These are phyloP conservation scores for Maudiozyma barnettii DNA, from an alignment of 805 yeast species.

Conservation along the genomic window DNA sequence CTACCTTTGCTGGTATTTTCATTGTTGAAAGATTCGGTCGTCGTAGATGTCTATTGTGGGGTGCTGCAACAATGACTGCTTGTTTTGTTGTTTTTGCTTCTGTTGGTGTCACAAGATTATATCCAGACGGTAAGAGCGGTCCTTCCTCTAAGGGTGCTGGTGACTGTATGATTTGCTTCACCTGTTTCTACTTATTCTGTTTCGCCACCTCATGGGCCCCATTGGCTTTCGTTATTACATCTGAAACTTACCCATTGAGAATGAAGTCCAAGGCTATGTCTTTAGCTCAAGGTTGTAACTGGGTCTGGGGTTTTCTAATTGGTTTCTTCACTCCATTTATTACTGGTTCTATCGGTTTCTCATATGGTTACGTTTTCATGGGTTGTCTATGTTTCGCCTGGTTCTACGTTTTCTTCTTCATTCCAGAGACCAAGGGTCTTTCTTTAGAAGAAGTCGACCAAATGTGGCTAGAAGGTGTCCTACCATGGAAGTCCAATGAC, in stretches of 20 bases:
- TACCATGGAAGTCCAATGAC: conserved; percentile 36
- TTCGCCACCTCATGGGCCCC: conserved; percentile 74
- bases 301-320: conserved; percentile 58
- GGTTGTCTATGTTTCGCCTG: conserved; percentile 47
- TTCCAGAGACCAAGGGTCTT: conserved; percentile 71
- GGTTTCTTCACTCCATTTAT: conserved; percentile 65
- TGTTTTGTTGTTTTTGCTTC: conserved; percentile 44
- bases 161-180: conserved; percentile 58
- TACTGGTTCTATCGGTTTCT: conserved; percentile 52
- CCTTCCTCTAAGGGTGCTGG: conserved; percentile 50
- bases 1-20: conserved; percentile 42
- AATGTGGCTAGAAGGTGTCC: conserved; percentile 34
- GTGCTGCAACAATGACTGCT: conserved; percentile 39
- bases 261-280: conserved; percentile 49
- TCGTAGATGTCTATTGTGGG: conserved; percentile 36
- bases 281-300: conserved; percentile 52
- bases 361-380: conserved; percentile 53
- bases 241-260: conserved; percentile 64
- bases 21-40: conserved; percentile 47
- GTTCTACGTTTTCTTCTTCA: conserved; percentile 58
- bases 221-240: conserved; percentile 49
- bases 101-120: conserved; percentile 43
- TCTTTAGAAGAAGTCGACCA: conserved; percentile 73
- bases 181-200: conserved; percentile 59
- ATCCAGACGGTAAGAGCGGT: conserved; percentile 32